Base-by-base conservation (phyloP, 306 rosid species). In the Lathyrus tuberosus region DNA sequence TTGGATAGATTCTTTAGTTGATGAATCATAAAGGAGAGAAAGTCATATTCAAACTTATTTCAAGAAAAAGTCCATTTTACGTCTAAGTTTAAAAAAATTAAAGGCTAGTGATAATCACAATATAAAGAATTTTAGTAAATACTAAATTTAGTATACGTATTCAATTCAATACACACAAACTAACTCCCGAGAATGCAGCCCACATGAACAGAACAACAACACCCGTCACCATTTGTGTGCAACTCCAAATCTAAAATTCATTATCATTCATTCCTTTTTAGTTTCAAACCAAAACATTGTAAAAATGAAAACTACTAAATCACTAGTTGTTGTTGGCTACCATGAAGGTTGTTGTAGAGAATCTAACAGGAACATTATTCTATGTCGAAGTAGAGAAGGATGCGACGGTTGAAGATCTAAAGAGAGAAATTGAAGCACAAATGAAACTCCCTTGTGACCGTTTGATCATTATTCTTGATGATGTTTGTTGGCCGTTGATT, bases 381-480 rank as follows among this genome's bases (percentile, higher is more conserved):
- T 76, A 72, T 60, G 49, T 81, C 17, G 78, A 81, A 57, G 76
- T 84, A 76, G 52, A 16, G 0, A 65, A 81, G 35, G 88, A 84
- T 71, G 86, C 81, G 62, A 85, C 76, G 3, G 61, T 73, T 0
- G 70, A 72, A 14, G 89, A 90, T 62, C 69, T 87, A 14, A 87
- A 82, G 70, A 66, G 37, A 57, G 89, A 87, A 62, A 77, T 78
- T 46, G 93, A 64, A 65, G 81, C 78, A 26, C 85, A 78, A 37
- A 72, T 82, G 63, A 78, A 85, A 49, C 82, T 85, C 63, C 89
- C 87, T 42, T 69, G 16, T 71, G 80, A 87, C 56, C 94, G 89
- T 74, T 64, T 80, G 67, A 76, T 87, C 75, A 77, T 84, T 22
- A 30, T 85, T 46, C 84, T 76, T 4, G 77, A 75, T 62, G 24